Evolutionary conservation across 2,329 filamentous ascomycete species (phyloP), one percentile per base, ranked within the genome.

Genomic region (Cladobotryum mycophilum): DNA sequence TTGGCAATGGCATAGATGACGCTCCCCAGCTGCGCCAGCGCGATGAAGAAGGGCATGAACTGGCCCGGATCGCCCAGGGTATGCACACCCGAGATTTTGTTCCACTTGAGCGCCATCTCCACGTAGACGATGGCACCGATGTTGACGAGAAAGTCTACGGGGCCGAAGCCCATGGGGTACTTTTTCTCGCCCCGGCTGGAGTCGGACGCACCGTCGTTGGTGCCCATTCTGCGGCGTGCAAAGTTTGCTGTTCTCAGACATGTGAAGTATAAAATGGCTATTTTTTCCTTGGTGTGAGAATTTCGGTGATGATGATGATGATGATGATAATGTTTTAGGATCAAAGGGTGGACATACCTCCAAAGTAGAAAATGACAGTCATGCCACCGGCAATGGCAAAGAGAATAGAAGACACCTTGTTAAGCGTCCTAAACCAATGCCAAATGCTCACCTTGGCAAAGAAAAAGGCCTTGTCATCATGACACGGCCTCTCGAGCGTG

Each of bases 371-470:
- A 34, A 58, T 4, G 8, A 54, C 49, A 3, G 48, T 48, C 1
- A 59, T 4, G 2, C 41, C 38, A 1, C 53, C 51, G 12, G 30
- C 52, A 1, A 61, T 38, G 14, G 51, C 50, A 8, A 50, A 41
- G 20, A 61, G 36, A 2, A 61, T 50, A 15, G 58, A 53, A 9
- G 49, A 41, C 7, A 59, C 60, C 53, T 61, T 61, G 37, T 61
- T 60, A 11, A 61, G 41, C 5, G 57, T 58, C 7, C 60, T 48
- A 40, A 60, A 60, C 58, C 60, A 61, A 14, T 56, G 48, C 58
- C 58, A 62, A 14, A 62, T 56, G 52, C 56, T 58, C 36, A 60
- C 59, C 41, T 62, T 61, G 11, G 58, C 59, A 49, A 67, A 66
- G 49, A 60, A 56, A 38, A 63, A 64, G 22, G 57, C 57, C 35